A percentile compares a stretch with the other conserved stretches of the same genome.
phyloP scores from a whole-genome alignment of 805 yeast species.

The Myxozyma melibiosi region DNA sequence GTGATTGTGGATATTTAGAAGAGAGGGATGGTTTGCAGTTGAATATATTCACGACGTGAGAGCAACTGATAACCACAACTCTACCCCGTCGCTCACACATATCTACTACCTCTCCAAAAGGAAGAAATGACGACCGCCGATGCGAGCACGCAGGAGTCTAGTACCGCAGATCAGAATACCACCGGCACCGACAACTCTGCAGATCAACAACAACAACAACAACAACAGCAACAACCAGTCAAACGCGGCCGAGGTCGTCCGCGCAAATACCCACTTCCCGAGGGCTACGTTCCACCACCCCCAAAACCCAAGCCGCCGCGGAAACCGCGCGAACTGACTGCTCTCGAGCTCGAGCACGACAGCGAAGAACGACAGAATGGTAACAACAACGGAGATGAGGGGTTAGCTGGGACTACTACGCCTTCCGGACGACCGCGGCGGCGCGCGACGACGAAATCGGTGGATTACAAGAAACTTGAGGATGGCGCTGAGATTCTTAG shows the following conservation, averaged over 20 bases:
- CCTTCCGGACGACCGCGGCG: conserved; percentile 22
- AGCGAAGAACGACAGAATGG: not conserved
- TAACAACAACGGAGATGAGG: not conserved
- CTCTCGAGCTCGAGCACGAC: not conserved
- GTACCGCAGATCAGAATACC: no score
- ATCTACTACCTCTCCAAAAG: no score
- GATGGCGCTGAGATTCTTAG: not conserved
- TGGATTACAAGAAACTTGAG: conserved; percentile 4
- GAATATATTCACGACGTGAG: no score
- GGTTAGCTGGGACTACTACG: not conserved
- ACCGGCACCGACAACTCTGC: not conserved
- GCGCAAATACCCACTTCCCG: conserved; percentile 16
- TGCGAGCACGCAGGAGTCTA: no score
- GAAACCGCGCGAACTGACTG: not conserved
- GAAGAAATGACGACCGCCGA: no score
- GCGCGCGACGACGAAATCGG: not conserved
- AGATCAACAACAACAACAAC: not conserved
- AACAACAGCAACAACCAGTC: not conserved
- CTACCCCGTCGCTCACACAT: no score
- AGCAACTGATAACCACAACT: no score
- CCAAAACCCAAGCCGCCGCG: not conserved
- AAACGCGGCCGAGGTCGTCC: conserved; percentile 32
- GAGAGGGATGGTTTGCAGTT: no score
- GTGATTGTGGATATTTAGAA: no score
- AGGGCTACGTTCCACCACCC: conserved; percentile 16